A percentile compares a stretch with the other conserved stretches of the same genome.
phyloP scores from a whole-genome alignment of 2,329 filamentous ascomycete genomes.

The Clonostachys byssicola region DNA sequence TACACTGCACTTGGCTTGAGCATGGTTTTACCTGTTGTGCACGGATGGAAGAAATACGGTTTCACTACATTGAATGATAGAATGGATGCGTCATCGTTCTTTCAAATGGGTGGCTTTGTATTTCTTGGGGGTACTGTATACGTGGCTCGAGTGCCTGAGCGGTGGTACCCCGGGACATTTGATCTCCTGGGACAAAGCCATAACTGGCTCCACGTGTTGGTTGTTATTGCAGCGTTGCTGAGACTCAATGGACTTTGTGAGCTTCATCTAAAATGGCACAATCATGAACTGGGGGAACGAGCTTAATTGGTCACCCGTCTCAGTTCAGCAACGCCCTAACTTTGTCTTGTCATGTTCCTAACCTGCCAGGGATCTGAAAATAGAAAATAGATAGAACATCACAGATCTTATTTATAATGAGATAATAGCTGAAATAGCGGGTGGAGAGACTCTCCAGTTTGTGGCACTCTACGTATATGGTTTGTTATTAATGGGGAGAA shows the following conservation, averaged over 20 bases:
- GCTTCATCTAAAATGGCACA: no score
- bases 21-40: not conserved
- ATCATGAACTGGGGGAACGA: no score
- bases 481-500: no score
- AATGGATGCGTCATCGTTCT: not conserved
- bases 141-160: slow-evolving; percentile 15
- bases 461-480: no score
- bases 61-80: not conserved
- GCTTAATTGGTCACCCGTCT: no score
- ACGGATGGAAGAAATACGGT: not conserved
- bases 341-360: no score
- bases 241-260: slow-evolving; percentile 6
- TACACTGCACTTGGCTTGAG: not conserved
- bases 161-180: slow-evolving; percentile 17
- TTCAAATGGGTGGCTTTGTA: not conserved
- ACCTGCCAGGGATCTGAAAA: no score
- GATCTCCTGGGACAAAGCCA: slow-evolving; percentile 17
- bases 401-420: no score
- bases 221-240: slow-evolving; percentile 11
- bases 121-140: not conserved
- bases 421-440: no score
- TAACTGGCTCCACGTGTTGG: slow-evolving; percentile 16
- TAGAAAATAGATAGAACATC: no score
- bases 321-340: no score
- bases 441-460: no score